phyloP scores from a whole-genome alignment of 225 moss, liverwort and hornwort genomes.

The Anthoceros angustus region DNA sequence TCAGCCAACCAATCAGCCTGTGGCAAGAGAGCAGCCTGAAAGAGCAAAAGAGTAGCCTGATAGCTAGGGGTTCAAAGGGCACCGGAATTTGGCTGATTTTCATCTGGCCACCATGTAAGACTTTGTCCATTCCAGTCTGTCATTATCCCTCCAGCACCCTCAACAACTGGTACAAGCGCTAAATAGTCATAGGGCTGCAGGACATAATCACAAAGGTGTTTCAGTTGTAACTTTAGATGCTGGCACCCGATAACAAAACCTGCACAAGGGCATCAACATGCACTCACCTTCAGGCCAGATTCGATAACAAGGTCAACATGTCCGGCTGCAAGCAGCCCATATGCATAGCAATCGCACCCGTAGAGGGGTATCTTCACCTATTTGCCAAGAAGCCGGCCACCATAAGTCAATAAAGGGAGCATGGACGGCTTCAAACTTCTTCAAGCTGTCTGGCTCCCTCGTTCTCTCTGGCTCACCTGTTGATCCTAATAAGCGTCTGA shows the following conservation, averaged over 20 bases:
- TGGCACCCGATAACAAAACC: not conserved
- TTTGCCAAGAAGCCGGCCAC: not conserved
- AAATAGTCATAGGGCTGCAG: constrained; percentile 87
- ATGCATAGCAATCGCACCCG: constrained; percentile 96
- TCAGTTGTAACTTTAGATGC: not conserved
- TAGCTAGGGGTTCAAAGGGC: not conserved
- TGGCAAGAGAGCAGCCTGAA: not conserved
- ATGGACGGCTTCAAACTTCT: not conserved
- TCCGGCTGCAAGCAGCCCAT: constrained; percentile 87
- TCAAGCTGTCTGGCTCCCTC: not conserved
- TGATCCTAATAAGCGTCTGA: too few relatives aligned
- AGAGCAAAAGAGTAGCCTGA: not conserved
- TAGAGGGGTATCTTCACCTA: constrained; percentile 89
- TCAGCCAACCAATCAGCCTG: not conserved
- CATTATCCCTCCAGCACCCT: constrained; percentile 86
- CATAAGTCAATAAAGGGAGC: not conserved
- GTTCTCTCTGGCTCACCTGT: not conserved
- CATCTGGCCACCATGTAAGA: constrained; percentile 63
- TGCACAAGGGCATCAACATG: not conserved
- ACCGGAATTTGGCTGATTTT: constrained; percentile 39
- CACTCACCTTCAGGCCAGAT: constrained; percentile 73
- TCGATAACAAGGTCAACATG: constrained; percentile 80
- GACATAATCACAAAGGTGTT: not conserved
- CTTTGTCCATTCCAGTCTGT: constrained; percentile 76
- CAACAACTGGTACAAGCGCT: constrained; percentile 84